A percentile compares a stretch with the other conserved stretches of the same genome.
Evolutionary conservation across 164 flowering plant species (phyloP).

Genomic region (Euptelea pleiosperma): DNA sequence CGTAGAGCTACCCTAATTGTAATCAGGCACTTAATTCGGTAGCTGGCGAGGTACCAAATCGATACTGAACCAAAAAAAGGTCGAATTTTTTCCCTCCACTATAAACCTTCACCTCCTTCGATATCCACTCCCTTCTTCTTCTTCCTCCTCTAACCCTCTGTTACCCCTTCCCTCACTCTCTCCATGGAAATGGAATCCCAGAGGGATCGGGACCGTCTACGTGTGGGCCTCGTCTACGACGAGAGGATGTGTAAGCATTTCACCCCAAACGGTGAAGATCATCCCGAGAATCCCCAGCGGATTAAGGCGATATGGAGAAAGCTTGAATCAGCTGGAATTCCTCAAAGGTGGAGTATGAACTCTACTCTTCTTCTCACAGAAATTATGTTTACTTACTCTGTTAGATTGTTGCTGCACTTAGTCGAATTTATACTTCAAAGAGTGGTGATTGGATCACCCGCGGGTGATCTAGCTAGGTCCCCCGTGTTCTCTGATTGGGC

Average conservation of each 20-base stretch:
- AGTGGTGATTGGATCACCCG: too few relatives aligned
- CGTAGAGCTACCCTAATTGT: too few relatives aligned
- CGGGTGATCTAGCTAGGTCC: too few relatives aligned
- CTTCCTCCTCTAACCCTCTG: neutral
- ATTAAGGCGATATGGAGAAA: conserved; percentile 65
- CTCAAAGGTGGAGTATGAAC: conserved; percentile 48
- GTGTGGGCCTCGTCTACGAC: conserved; percentile 75
- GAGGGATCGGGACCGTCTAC: conserved; percentile 17
- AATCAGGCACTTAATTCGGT: too few relatives aligned
- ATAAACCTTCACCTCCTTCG: neutral
- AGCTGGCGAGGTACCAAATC: too few relatives aligned
- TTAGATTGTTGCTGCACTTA: too few relatives aligned
- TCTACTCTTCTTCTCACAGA: neutral
- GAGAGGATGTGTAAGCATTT: conserved; percentile 82
- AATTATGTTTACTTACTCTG: too few relatives aligned
- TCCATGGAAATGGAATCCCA: neutral
- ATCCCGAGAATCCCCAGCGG: conserved; percentile 79
- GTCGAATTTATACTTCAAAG: too few relatives aligned
- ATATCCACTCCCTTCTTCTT: neutral
- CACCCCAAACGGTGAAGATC: conserved; percentile 48
- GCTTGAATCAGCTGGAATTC: conserved; percentile 54
- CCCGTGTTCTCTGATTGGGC: too few relatives aligned
- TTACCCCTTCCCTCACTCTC: neutral
- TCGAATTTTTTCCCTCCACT: neutral
- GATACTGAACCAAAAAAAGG: neutral